Evolutionary conservation across 2,329 filamentous ascomycete species (phyloP).

Genomic region (Stemphylium lycopersici): DNA sequence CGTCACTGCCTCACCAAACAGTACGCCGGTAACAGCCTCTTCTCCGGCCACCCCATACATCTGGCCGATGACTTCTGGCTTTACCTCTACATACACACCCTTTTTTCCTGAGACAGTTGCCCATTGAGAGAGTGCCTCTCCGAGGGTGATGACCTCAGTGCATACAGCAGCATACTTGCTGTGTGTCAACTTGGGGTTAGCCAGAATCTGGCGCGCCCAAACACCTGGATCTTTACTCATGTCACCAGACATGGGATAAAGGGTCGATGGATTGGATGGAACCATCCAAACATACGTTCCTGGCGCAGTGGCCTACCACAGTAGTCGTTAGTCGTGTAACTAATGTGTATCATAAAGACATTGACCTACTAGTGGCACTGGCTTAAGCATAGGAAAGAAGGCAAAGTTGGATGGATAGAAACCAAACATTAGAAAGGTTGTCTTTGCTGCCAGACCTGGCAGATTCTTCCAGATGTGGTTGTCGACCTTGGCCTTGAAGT

Average conservation of each 20-base stretch:
- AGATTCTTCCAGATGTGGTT: constrained; percentile 45
- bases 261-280: not conserved
- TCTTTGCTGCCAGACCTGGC: constrained; percentile 24
- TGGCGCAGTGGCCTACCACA: not conserved
- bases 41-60: constrained; percentile 1
- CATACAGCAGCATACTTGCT: constrained; percentile 6
- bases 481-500: constrained; percentile 50
- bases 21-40: constrained; percentile 7
- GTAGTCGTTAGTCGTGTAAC: not conserved
- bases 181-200: constrained; percentile 3
- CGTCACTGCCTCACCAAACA: constrained; percentile 1
- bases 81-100: constrained; percentile 4
- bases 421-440: constrained; percentile 20
- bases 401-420: constrained; percentile 25
- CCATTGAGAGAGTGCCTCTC: constrained; percentile 1
- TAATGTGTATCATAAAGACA: not conserved
- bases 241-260: constrained; percentile 6
- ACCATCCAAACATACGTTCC: constrained; percentile 7
- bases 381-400: constrained; percentile 17
- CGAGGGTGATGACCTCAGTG: constrained; percentile 2
- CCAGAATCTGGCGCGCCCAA: constrained; percentile 8
- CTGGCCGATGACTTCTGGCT: not conserved
- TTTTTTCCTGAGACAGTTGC: constrained; percentile 2
- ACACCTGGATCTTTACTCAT: constrained; percentile 10
- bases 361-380: constrained; percentile 5